These are phyloP conservation scores for Yamadazyma mexicana DNA, from an alignment of 1,139 yeast species.

Conservation along the genomic window DNA sequence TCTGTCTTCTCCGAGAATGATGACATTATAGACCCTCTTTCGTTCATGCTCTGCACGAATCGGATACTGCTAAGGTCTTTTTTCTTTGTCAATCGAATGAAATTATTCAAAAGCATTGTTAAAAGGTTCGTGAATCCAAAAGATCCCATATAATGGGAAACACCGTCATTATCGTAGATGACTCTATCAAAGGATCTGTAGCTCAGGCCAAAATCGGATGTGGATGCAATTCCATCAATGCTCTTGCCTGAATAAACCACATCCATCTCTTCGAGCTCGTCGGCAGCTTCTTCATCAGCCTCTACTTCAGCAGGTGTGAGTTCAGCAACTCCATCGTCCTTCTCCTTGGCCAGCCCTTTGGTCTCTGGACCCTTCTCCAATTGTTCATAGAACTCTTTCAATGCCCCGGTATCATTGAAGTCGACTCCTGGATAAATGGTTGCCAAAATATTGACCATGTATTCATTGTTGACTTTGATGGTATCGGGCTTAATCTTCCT, in stretches of 20 bases:
- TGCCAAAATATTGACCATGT: slow-evolving; percentile 28
- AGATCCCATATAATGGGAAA: slow-evolving; percentile 18
- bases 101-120: slow-evolving; percentile 11
- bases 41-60: slow-evolving; percentile 12
- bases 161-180: slow-evolving; percentile 17
- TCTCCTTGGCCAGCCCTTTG: slow-evolving; percentile 26
- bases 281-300: not conserved
- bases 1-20: slow-evolving; percentile 10
- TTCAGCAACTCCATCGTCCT: slow-evolving; percentile 25
- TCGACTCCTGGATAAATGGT: slow-evolving; percentile 44
- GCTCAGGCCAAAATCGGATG: slow-evolving; percentile 7
- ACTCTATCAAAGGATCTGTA: slow-evolving; percentile 13
- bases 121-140: slow-evolving; percentile 12
- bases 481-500: not conserved
- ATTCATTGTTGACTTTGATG: slow-evolving; percentile 13
- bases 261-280: not conserved
- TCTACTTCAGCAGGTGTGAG: too few relatives aligned
- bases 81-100: slow-evolving; percentile 11
- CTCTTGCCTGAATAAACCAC: slow-evolving; percentile 14
- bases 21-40: slow-evolving; percentile 13
- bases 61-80: slow-evolving; percentile 8
- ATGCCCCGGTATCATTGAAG: slow-evolving; percentile 32
- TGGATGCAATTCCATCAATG: slow-evolving; percentile 10
- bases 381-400: slow-evolving; percentile 22
- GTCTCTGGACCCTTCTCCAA: slow-evolving; percentile 24